Conservation (phyloP, 1,139 yeast genomes). For the Pneumocystis carinii region DNA sequence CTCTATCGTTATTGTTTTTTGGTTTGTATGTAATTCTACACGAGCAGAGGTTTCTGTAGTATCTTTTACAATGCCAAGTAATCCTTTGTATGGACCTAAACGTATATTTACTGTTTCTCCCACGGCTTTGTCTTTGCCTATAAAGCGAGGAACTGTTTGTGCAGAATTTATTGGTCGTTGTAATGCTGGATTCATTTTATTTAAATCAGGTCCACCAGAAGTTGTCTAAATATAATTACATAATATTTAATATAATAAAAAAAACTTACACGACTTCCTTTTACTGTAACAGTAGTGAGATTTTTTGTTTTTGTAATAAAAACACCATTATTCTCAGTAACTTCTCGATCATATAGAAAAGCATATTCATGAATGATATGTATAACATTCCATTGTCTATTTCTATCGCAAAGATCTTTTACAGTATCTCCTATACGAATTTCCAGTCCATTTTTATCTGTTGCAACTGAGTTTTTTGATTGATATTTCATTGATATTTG, state of each 20-base stretch:
- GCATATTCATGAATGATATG: constrained; percentile 71
- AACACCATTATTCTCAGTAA: constrained; percentile 78
- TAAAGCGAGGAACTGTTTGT: constrained; percentile 29
- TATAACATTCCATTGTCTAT: constrained; percentile 72
- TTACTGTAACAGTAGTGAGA: constrained; percentile 72
- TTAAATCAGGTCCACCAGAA: constrained; percentile 35
- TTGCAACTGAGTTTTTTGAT: constrained; percentile 53
- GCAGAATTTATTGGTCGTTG: constrained; percentile 25
- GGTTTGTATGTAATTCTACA: constrained; percentile 83
- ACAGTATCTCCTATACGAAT: constrained; percentile 84
- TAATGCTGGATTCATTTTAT: constrained; percentile 65
- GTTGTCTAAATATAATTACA: constrained; percentile 30
- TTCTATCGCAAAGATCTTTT: constrained; percentile 62
- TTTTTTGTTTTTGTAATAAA: constrained; percentile 65
- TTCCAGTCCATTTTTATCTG: constrained; percentile 74
- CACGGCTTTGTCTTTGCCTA: constrained; percentile 67
- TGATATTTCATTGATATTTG: constrained; percentile 67
- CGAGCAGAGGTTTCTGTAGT: constrained; percentile 85
- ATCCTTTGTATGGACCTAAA: constrained; percentile 79
- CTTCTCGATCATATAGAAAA: constrained; percentile 65
- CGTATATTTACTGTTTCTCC: constrained; percentile 77
- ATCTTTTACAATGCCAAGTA: constrained; percentile 84
- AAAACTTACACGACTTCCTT: constrained; percentile 44
- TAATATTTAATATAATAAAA: constrained; percentile 12
- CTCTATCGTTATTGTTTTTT: constrained; percentile 72